Percentiles rank a stretch among this genome's conserved stretches.
These are phyloP conservation scores for Acacia crassicarpa DNA, from an alignment of 306 rosid species.

Conservation along the genomic window DNA sequence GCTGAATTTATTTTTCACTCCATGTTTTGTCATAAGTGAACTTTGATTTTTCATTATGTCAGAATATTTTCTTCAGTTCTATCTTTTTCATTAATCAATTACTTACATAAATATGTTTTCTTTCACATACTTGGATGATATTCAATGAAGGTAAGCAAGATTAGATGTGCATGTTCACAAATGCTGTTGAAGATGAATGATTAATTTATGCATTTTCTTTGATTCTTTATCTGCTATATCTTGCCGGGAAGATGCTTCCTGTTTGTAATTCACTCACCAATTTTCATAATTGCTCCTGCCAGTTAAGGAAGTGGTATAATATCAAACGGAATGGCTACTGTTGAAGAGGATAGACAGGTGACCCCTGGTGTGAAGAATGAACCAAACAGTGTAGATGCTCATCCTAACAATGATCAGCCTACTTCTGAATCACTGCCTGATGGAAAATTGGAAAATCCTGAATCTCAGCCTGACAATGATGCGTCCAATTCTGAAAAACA, in stretches of 20 bases:
- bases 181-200: constrained; percentile 1
- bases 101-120: background rate
- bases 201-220: constrained; percentile 10
- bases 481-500: constrained; percentile 20
- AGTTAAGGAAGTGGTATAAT: constrained; percentile 38
- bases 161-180: background rate
- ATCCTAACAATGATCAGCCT: constrained; percentile 25
- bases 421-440: constrained; percentile 23
- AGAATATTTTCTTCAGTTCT: background rate
- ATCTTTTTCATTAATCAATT: background rate
- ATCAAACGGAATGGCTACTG: constrained; percentile 45
- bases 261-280: background rate
- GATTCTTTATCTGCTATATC: background rate
- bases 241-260: background rate
- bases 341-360: constrained; percentile 50
- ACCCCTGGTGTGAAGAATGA: constrained; percentile 27
- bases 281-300: constrained; percentile 14
- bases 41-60: constrained; percentile 1
- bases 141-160: background rate
- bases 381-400: constrained; percentile 25
- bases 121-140: background rate
- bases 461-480: constrained; percentile 25
- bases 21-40: background rate
- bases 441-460: constrained; percentile 19
- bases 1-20: background rate